These are phyloP conservation scores for Candida ficus DNA, from an alignment of 805 yeast species.

Conservation along the genomic window DNA sequence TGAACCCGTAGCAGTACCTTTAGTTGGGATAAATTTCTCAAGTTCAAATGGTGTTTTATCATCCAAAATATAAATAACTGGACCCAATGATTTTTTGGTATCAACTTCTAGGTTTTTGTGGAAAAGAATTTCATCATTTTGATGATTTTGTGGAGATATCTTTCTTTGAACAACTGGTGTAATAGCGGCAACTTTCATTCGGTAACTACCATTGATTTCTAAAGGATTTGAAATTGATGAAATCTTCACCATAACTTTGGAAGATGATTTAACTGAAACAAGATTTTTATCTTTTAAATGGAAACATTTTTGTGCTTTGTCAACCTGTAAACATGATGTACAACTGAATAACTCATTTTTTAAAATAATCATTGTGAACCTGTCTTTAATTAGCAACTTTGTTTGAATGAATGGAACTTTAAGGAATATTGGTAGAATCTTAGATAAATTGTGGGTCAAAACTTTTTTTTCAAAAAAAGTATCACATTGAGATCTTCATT, in stretches of 20 bases:
- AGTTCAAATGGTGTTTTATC: slow-evolving; percentile 5
- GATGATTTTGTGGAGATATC: slow-evolving; percentile 4
- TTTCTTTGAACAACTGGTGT: slow-evolving; percentile 4
- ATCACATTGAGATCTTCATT: too few relatives aligned
- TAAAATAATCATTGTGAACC: slow-evolving; percentile 8
- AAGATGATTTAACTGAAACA: slow-evolving; percentile 3
- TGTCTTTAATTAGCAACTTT: too few relatives aligned
- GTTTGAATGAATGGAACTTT: too few relatives aligned
- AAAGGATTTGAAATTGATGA: not conserved
- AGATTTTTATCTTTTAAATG: slow-evolving; percentile 1
- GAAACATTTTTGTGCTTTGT: slow-evolving; percentile 7
- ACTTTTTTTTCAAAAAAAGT: too few relatives aligned
- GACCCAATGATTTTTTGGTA: slow-evolving; percentile 5
- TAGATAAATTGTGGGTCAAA: too few relatives aligned
- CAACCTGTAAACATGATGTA: slow-evolving; percentile 1
- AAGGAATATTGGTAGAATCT: too few relatives aligned
- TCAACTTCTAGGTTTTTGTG: slow-evolving; percentile 10
- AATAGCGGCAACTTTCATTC: slow-evolving; percentile 1
- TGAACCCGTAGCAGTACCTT: too few relatives aligned
- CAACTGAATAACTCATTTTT: slow-evolving; percentile 10
- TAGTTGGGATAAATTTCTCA: slow-evolving; percentile 1
- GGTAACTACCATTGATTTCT: slow-evolving; percentile 1
- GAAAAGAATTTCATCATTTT: slow-evolving; percentile 13
- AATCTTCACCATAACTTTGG: slow-evolving; percentile 3
- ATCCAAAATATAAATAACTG: slow-evolving; percentile 8